Evolutionary conservation across 1,139 yeast species (phyloP), one percentile per base, ranked within the genome.

Genomic region (Kazachstania sp.): DNA sequence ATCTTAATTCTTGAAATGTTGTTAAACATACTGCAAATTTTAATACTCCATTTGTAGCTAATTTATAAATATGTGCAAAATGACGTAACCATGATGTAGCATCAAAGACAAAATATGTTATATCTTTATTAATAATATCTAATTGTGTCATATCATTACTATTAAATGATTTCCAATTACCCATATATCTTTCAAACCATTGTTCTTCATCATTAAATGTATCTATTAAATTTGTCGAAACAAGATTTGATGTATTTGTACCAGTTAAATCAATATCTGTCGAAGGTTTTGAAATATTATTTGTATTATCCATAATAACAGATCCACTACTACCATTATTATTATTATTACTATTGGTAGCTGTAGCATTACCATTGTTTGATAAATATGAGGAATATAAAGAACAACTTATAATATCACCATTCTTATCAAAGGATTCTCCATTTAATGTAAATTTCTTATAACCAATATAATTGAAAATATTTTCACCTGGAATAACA

Each of bases 71-170:
- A 50, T 83, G 72, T 2, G 92, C 94, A 62, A 88, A 83, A 60
- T 83, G 90, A 56, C 84, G 82, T 53, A 84, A 69, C 92, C 92
- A 84, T 51, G 84, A 79, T 53, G 85, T 83, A 7, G 94, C 84
- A 66, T 84, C 94, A 48, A 83, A 70, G 1, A 87, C 78, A 47
- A 83, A 73, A 55, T 74, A 75, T 0, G 88, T 81, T 38, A 78
- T 66, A 9, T 49, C 41, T 44, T 51, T 71, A 63, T 44, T 47
- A n/a, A 47, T 41, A 12, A 45, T 50, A 37, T 51, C 49, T 36
- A 32, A 13, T 39, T 16, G n/a, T 23, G 28, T 23, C 15, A 4
- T 34, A 32, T 18, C 53, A 45, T 46, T 61, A 58, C 7, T n/a
- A 28, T 23, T 18, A 19, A 37, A 37, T 2, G 34, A 20, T 28